Percentiles rank a stretch among this genome's conserved stretches.
phyloP scores from a whole-genome alignment of 1,284 basidiomycete genomes.

The Mycena sp. region DNA sequence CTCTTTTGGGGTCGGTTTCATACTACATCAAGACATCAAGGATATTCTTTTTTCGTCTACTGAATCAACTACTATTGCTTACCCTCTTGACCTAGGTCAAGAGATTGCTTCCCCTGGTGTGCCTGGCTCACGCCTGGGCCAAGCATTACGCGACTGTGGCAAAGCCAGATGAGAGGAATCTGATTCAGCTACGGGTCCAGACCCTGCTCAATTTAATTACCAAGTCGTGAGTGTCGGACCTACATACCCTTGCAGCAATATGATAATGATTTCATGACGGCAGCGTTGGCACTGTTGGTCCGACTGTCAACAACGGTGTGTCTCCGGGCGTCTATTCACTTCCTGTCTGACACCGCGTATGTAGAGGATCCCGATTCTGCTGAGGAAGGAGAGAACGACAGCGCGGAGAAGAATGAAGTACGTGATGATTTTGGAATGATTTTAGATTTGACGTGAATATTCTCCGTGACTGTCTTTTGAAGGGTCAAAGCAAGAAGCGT shows the following conservation, averaged over 20 bases:
- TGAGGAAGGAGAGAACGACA: neutral
- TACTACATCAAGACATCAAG: no score
- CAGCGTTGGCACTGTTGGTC: neutral
- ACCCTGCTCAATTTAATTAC: no score
- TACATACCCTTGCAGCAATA: neutral
- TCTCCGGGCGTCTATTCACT: neutral
- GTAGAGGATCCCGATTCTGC: neutral
- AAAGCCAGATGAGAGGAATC: no score
- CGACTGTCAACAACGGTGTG: neutral
- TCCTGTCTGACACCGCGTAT: no score
- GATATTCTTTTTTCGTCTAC: no score
- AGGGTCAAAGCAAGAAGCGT: neutral
- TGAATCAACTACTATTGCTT: no score
- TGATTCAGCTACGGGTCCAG: no score
- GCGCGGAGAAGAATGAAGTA: neutral
- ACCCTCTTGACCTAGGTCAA: no score
- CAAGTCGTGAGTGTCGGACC: constrained; percentile 1
- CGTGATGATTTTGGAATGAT: neutral
- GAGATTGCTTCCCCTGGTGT: no score
- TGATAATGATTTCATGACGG: neutral
- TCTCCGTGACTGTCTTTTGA: neutral
- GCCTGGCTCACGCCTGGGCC: no score
- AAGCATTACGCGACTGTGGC: no score
- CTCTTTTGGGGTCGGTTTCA: no score
- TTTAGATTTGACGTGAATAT: neutral